Evolutionary conservation across 192 early-diverging fungal genomes (phyloP).

Genomic region (Umbelopsis ramanniana): DNA sequence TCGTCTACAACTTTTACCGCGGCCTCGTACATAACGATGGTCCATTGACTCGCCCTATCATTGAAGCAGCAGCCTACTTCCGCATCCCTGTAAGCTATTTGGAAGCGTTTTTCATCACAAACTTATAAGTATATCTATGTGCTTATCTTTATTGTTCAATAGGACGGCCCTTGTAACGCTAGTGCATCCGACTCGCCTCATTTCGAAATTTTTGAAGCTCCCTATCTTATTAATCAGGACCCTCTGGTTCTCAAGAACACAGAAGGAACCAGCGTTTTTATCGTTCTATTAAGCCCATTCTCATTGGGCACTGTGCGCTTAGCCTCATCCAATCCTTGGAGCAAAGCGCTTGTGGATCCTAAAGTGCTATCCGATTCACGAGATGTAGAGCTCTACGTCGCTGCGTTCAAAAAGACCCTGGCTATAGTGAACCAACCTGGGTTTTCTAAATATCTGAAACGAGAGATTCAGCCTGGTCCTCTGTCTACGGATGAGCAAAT

Average conservation of each 20-base stretch:
- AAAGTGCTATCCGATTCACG: neutral
- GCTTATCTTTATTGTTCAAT: neutral
- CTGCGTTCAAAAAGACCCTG: neutral
- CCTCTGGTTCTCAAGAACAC: neutral
- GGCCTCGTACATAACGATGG: neutral
- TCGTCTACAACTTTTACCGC: neutral
- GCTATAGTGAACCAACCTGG: neutral
- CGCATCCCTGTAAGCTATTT: neutral
- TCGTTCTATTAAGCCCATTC: slow-evolving; percentile 8
- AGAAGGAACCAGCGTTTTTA: neutral
- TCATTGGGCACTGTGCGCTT: slow-evolving; percentile 7
- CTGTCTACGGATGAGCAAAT: neutral
- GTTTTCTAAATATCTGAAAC: neutral
- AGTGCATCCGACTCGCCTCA: neutral
- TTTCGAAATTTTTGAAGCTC: slow-evolving; percentile 14
- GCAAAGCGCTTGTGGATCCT: neutral
- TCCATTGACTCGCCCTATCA: slow-evolving; percentile 1
- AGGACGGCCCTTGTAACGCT: slow-evolving; percentile 1
- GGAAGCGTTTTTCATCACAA: neutral
- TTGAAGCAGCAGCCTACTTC: slow-evolving; percentile 1
- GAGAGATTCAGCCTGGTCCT: slow-evolving; percentile 3
- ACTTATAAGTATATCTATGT: too few relatives aligned
- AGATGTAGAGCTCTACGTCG: slow-evolving; percentile 1
- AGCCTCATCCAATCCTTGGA: neutral
- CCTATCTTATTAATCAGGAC: slow-evolving; percentile 13